These are phyloP conservation scores for Mycena citricolor DNA, from an alignment of 1,284 basidiomycete genomes.

Conservation along the genomic window DNA sequence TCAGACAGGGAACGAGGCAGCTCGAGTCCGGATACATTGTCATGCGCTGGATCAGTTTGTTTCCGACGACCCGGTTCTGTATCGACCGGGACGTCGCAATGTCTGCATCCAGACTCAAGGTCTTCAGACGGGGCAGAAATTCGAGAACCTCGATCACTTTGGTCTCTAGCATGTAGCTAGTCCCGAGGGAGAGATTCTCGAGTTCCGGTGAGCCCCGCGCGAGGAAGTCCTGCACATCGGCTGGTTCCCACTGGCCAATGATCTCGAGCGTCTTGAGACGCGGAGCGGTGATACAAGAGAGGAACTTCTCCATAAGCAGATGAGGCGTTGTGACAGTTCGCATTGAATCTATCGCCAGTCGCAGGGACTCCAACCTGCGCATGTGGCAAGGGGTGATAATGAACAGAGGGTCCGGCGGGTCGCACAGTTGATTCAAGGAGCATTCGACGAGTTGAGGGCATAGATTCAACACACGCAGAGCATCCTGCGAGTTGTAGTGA, in stretches of 20 bases:
- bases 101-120: conserved; percentile 17
- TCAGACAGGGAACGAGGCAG: conserved; percentile 11
- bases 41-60: conserved; percentile 16
- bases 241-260: conserved; percentile 12
- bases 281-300: conserved; percentile 7
- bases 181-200: conserved; percentile 7
- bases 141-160: conserved; percentile 14
- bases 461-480: conserved; percentile 2
- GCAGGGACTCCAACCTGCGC: conserved; percentile 9
- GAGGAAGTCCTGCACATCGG: conserved; percentile 13
- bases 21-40: conserved; percentile 16
- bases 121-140: conserved; percentile 3
- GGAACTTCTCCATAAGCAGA: conserved; percentile 9
- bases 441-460: conserved; percentile 16
- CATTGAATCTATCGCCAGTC: conserved; percentile 5
- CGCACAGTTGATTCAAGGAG: conserved; percentile 2
- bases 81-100: conserved; percentile 13
- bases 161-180: conserved; percentile 17
- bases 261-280: conserved; percentile 9
- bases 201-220: conserved; percentile 9
- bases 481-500: not conserved
- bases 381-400: not conserved
- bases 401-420: not conserved
- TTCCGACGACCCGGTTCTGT: conserved; percentile 18
- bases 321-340: not conserved